Evolutionary conservation across 2,329 filamentous ascomycete genomes (phyloP).

Genomic region (Sporothrix protearum): DNA sequence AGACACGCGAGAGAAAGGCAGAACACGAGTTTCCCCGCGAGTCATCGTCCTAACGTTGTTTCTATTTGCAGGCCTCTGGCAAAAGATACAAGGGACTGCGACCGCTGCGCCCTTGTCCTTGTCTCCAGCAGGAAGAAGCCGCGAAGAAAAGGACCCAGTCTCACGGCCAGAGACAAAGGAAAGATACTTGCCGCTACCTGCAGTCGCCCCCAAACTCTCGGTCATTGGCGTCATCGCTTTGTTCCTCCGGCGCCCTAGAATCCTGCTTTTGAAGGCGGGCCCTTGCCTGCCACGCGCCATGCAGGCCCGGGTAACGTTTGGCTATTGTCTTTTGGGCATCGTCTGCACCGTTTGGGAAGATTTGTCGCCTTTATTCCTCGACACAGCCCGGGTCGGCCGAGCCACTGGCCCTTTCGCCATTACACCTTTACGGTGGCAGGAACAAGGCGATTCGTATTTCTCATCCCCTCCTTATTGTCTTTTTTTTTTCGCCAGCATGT

Average conservation of each 20-base stretch:
- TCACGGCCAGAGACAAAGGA: not conserved
- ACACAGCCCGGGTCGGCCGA: conserved; percentile 15
- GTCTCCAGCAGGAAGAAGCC: conserved; percentile 4
- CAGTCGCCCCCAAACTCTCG: conserved; percentile 5
- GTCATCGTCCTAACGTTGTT: not conserved
- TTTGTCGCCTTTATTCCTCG: not conserved
- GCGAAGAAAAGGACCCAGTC: not conserved
- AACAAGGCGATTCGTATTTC: not conserved
- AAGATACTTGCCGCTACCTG: conserved; percentile 14
- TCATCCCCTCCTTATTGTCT: not conserved
- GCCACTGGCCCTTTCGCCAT: conserved; percentile 7
- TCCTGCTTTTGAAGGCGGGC: not conserved
- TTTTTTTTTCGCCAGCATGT: not conserved
- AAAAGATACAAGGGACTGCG: not conserved
- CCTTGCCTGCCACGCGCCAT: not conserved
- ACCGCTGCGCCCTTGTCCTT: not conserved
- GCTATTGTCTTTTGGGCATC: not conserved
- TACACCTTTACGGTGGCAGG: not conserved
- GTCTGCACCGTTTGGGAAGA: conserved; percentile 1
- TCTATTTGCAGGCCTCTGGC: not conserved
- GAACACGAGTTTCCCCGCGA: conserved; percentile 10
- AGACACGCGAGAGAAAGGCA: not conserved
- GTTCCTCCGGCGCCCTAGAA: not conserved
- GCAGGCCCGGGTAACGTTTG: not conserved
- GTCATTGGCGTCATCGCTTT: conserved; percentile 17